Conservation (phyloP, 1,139 yeast species). For the Suhomyces guaymorum region DNA sequence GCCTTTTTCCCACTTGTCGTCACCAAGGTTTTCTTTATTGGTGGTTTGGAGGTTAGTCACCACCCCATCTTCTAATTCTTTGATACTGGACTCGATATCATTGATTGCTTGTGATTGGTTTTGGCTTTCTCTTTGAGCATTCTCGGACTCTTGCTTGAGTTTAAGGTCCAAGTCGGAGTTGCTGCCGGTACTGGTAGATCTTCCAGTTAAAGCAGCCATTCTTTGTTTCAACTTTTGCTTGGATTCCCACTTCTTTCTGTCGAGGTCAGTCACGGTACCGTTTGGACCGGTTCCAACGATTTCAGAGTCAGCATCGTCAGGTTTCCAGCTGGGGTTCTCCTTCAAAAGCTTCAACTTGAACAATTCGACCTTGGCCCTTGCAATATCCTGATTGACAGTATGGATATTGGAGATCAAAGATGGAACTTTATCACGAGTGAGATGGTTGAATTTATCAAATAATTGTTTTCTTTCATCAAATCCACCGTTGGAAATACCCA, state of each 20-base stretch:
- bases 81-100: conserved; percentile 75
- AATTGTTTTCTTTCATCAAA: conserved; percentile 45
- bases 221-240: conserved; percentile 77
- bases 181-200: conserved; percentile 43
- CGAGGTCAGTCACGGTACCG: conserved; percentile 81
- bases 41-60: conserved; percentile 45
- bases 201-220: conserved; percentile 92
- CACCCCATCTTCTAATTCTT: conserved; percentile 68
- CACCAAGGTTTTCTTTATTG: conserved; percentile 52
- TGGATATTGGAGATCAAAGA: conserved; percentile 61
- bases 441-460: conserved; percentile 49
- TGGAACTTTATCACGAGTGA: conserved; percentile 69
- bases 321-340: conserved; percentile 61
- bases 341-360: conserved; percentile 55
- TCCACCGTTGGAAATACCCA: conserved; percentile 30
- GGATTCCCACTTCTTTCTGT: conserved; percentile 74
- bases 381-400: conserved; percentile 64
- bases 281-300: conserved; percentile 82
- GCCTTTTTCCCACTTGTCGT: conserved; percentile 83
- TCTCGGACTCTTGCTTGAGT: conserved; percentile 55
- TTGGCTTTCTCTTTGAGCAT: conserved; percentile 55
- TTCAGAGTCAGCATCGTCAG: conserved; percentile 49
- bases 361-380: conserved; percentile 64
- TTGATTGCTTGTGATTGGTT: conserved; percentile 58
- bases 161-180: conserved; percentile 54